Percentiles rank a stretch among this genome's conserved stretches.
Evolutionary conservation across 345 rosid species (phyloP).

Genomic region (Punica granatum): DNA sequence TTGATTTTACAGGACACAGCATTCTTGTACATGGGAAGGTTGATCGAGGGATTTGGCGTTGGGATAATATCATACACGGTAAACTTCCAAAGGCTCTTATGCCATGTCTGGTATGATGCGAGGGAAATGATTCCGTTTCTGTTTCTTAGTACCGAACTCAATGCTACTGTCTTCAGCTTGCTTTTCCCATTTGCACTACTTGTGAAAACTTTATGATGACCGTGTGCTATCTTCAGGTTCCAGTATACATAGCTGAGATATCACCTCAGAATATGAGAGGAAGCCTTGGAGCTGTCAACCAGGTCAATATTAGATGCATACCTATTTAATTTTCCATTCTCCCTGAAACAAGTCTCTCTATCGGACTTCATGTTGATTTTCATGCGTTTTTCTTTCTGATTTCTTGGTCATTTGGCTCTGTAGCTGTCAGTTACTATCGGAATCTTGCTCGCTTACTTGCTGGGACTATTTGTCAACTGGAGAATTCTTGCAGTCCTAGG

Average conservation of each 20-base stretch:
- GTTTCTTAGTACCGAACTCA: not conserved
- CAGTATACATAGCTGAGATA: slow-evolving; percentile 57
- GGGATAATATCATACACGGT: slow-evolving; percentile 81
- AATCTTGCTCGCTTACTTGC: slow-evolving; percentile 54
- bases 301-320: slow-evolving; percentile 28
- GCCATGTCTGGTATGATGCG: no score
- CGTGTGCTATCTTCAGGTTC: slow-evolving; percentile 40
- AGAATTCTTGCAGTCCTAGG: slow-evolving; percentile 64
- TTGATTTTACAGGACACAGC: slow-evolving; percentile 40
- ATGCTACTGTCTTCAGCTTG: not conserved
- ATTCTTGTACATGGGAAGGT: slow-evolving; percentile 69
- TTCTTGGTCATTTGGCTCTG: slow-evolving; percentile 7
- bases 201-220: not conserved
- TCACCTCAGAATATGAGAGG: slow-evolving; percentile 76
- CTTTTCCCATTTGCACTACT: not conserved
- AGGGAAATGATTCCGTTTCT: not conserved
- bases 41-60: slow-evolving; percentile 76
- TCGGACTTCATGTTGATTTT: not conserved
- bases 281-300: slow-evolving; percentile 62
- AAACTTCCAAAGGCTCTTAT: slow-evolving; percentile 6
- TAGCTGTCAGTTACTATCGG: slow-evolving; percentile 68
- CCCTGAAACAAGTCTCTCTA: not conserved
- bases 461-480: slow-evolving; percentile 59
- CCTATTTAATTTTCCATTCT: not conserved
- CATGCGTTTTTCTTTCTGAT: not conserved